Evolutionary conservation across 371 early-diverging fungal species (phyloP).

Genomic region (Mucor irregularis): DNA sequence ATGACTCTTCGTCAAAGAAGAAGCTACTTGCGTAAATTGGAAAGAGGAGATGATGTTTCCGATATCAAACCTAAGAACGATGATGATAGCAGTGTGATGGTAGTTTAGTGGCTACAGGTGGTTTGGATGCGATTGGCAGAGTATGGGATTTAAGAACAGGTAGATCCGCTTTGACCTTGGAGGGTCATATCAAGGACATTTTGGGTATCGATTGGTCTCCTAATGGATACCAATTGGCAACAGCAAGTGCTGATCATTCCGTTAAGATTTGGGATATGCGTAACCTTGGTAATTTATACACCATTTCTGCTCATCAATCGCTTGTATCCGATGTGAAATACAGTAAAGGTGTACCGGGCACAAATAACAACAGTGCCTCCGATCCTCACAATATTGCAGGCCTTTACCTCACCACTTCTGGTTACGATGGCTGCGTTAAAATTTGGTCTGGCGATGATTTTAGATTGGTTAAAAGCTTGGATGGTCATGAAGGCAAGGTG

Average conservation of each 20-base stretch:
- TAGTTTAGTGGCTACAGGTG: constrained; percentile 88
- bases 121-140: constrained; percentile 87
- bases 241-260: constrained; percentile 82
- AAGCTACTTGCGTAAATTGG: constrained; percentile 79
- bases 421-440: constrained; percentile 92
- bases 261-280: constrained; percentile 94
- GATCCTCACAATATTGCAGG: constrained; percentile 48
- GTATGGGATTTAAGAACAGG: constrained; percentile 97
- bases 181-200: constrained; percentile 92
- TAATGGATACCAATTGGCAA: constrained; percentile 83
- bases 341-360: constrained; percentile 32
- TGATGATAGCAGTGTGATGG: constrained; percentile 87
- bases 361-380: constrained; percentile 19
- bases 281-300: constrained; percentile 70
- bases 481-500: constrained; percentile 90
- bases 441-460: constrained; percentile 94
- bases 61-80: constrained; percentile 31
- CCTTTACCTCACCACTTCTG: constrained; percentile 65
- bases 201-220: constrained; percentile 89
- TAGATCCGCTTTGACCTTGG: constrained; percentile 81
- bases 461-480: constrained; percentile 82
- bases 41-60: constrained; percentile 61
- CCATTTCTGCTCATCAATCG: constrained; percentile 91
- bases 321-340: constrained; percentile 85
- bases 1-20: constrained; percentile 90